Evolutionary conservation across 2,329 filamentous ascomycete species (phyloP), one percentile per base, ranked within the genome.

Genomic region (Sordariomycetes sp.): DNA sequence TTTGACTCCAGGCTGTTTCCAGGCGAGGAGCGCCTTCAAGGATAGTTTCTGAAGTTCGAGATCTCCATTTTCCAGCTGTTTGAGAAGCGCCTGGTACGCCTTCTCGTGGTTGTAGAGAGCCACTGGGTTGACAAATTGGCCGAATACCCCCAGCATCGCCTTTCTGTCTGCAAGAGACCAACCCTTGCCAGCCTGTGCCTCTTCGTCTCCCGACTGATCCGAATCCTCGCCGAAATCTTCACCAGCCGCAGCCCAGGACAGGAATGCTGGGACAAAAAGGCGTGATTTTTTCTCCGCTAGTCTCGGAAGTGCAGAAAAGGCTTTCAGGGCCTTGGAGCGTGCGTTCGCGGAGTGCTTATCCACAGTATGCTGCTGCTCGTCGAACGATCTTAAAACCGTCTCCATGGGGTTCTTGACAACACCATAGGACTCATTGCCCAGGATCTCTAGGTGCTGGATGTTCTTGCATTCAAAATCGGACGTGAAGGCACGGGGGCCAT

Each of bases 381-480:
- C 80, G 64, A 94, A 93, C 4, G 76, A 76, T 37, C 77, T 70
- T 5, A 83, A 71, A 69, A 95, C 81, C 14, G 80, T 75, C 25
- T 85, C 78, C 37, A 77, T 73, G 3, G 83, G 74, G 60, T 79
- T 74, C 14, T 76, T 70, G 12, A 84, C 72, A 1, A 79, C 74
- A 22, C 78, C 71, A 55, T 83, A 79, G 10, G 82, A 76, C 55
- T 76, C 72, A 16, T 72, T 67, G 4, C 82, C 78, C 24, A 77
- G 69, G 16, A 74, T 73, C 53, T 81, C 73, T 1, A 96, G 71
- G 34, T 76, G 79, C 37, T 77, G 76, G 40, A 93, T 69, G 63
- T 94, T 91, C 22, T 85, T 87, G 68, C 93, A 97, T 69, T 96
- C 87, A 64, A 96, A 99, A 63, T 94, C 85, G 1, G 86, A 90